phyloP scores from a whole-genome alignment of 169 alveolate species.

The Eimeria praecox region DNA sequence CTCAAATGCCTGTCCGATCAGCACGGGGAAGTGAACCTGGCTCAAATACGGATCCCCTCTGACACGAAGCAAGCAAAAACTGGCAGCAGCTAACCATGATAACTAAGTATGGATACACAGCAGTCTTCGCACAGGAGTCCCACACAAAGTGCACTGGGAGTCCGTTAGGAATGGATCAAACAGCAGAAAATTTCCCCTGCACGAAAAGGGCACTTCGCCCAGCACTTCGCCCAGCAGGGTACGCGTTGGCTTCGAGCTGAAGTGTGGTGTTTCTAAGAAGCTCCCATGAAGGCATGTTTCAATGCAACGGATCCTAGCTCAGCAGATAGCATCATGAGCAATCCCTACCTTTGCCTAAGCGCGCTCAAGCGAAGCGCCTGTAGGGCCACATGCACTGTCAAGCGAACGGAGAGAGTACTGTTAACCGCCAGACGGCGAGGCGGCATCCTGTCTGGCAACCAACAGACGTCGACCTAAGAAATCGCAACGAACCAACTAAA shows the following conservation, averaged over 20 bases:
- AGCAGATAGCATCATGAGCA: not conserved
- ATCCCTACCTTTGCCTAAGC: conserved; percentile 42
- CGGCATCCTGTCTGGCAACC: conserved; percentile 64
- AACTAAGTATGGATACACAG: not conserved
- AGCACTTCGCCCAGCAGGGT: not conserved
- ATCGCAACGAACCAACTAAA: not conserved
- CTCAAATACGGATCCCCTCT: conserved; percentile 52
- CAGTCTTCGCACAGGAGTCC: not conserved
- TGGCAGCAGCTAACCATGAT: not conserved
- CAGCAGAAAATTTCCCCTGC: not conserved
- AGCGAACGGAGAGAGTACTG: conserved; percentile 63
- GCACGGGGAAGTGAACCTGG: conserved; percentile 37
- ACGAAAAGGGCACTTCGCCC: not conserved
- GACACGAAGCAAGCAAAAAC: not conserved
- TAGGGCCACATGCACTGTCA: conserved; percentile 23
- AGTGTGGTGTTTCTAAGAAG: not conserved
- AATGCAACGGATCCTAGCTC: not conserved
- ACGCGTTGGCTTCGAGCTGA: not conserved
- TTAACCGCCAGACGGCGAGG: conserved; percentile 72
- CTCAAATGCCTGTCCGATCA: conserved; percentile 56
- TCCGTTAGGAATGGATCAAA: not conserved
- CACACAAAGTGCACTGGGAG: not conserved
- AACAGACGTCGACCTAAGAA: conserved; percentile 37
- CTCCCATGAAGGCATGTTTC: not conserved
- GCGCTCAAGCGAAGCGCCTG: conserved; percentile 76